These are phyloP conservation scores for Microdochium paspali DNA, from an alignment of 2,329 filamentous ascomycete genomes.

Conservation along the genomic window DNA sequence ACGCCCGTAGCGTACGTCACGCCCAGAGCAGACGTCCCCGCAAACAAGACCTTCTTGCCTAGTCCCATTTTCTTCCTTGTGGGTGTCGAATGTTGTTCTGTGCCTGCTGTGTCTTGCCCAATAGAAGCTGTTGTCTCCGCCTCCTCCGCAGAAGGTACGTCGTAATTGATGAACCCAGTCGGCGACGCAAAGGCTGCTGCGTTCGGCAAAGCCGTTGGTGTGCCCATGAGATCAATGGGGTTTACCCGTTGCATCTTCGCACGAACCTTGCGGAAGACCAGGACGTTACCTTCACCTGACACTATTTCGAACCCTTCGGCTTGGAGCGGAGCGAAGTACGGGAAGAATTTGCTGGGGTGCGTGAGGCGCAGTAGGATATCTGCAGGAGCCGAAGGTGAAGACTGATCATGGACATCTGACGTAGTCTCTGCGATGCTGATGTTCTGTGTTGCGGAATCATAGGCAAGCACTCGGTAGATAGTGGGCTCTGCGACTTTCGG, in stretches of 20 bases:
- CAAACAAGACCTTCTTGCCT: constrained; percentile 39
- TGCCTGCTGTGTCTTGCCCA: constrained; percentile 8
- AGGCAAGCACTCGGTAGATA: constrained; percentile 58
- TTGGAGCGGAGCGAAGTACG: constrained; percentile 49
- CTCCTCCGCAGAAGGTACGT: constrained; percentile 25
- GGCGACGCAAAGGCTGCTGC: constrained; percentile 54
- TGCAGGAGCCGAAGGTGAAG: constrained; percentile 44
- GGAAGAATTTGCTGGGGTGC: constrained; percentile 55
- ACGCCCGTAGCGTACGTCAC: constrained; percentile 49
- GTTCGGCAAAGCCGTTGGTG: constrained; percentile 25
- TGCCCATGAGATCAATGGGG: constrained; percentile 48
- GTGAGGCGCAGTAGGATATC: constrained; percentile 52
- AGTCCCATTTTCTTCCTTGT: constrained; percentile 25
- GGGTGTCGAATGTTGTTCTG: not conserved
- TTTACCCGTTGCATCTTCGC: constrained; percentile 31
- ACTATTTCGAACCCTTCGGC: constrained; percentile 58
- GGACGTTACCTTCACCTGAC: constrained; percentile 50
- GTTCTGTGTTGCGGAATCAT: constrained; percentile 47
- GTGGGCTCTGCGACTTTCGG: constrained; percentile 13
- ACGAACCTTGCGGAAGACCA: constrained; percentile 56
- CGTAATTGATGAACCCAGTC: constrained; percentile 57
- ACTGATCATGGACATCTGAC: constrained; percentile 38
- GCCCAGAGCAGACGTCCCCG: constrained; percentile 44
- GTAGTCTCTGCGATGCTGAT: constrained; percentile 52
- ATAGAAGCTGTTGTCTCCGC: constrained; percentile 14